Base-by-base conservation (phyloP, 495 filamentous ascomycete species). In the Aspergillus wentii region DNA sequence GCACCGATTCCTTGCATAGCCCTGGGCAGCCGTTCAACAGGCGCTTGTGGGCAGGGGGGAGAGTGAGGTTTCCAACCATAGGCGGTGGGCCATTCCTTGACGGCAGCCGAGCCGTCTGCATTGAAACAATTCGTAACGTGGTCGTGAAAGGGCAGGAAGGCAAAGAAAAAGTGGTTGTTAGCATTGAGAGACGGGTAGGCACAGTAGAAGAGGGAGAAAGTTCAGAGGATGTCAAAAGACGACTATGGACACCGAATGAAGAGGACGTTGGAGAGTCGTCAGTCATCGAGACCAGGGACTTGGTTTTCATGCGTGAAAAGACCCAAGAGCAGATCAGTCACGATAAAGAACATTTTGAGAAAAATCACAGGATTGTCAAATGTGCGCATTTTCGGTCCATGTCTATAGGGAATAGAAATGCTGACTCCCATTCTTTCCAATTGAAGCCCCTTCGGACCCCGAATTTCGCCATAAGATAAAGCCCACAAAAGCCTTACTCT, bases 1-100 rank as follows among this genome's bases (percentile, higher is more conserved):
- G 87, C 25, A 85, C 84, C 0, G 87, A 92, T 49, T 65, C 64
- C 4, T 63, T 77, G 7, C 85, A 88, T 43, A 75, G 64, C 25
- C 87, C 88, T 0, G 82, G 82, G 1, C 33, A 37, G 1, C 79
- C 82, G 3, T 90, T 80, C 40, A 69, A 66, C 28, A 69, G 83
- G 27, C 75, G 86, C n/a, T 72, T 94, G 57, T 94, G 87, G 87
- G 84, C 82, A 22, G 86, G 86, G 8, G 87, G 86, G 1, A 61
- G 59, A 26, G 46, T 62, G 21, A 57, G 43, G 41, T 71, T 62
- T 40, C 49, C 54, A 8, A 50, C 29, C 11, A 29, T 26, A 32
- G 33, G 35, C 25, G 35, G 34, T n/a, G n/a, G n/a, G n/a, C 50
- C 61, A 17, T 21, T 44, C 7, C 52, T 86, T 7, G 65, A 82